These are phyloP conservation scores for Paraconiothyrium sp. DNA, from an alignment of 2,329 filamentous ascomycete genomes.

Conservation along the genomic window DNA sequence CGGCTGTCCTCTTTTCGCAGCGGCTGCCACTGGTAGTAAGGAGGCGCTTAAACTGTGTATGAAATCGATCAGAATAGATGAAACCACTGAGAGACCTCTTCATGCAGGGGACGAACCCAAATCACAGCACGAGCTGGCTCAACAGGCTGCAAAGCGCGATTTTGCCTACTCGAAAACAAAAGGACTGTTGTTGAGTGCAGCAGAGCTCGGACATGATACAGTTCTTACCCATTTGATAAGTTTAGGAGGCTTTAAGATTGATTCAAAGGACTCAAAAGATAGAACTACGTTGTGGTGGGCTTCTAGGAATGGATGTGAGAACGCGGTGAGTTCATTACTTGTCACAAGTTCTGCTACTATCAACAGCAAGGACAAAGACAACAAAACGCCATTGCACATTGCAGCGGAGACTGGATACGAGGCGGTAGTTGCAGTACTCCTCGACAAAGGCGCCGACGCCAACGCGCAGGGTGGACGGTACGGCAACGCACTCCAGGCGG, in stretches of 20 bases:
- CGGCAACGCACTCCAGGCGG: too few relatives aligned
- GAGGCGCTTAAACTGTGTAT: conserved; percentile 24
- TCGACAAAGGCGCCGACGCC: conserved; percentile 1
- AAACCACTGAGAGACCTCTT: background rate
- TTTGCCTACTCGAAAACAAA: conserved; percentile 16
- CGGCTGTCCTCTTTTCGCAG: conserved; percentile 45
- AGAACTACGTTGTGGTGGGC: conserved; percentile 7
- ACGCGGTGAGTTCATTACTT: conserved; percentile 21
- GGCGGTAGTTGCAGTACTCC: conserved; percentile 11
- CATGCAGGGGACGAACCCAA: background rate
- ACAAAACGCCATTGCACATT: conserved; percentile 4
- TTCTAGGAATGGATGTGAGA: conserved; percentile 16
- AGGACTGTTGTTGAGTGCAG: conserved; percentile 8
- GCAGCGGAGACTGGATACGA: conserved; percentile 7
- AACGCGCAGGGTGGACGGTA: too few relatives aligned
- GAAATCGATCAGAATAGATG: background rate
- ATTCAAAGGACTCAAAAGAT: background rate
- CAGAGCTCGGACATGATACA: conserved; percentile 8
- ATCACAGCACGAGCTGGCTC: background rate
- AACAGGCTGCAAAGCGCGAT: background rate
- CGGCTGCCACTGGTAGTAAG: conserved; percentile 40
- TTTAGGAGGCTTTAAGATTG: background rate
- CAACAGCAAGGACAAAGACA: background rate
- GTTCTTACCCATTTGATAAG: conserved; percentile 2
- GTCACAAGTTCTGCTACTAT: background rate